Evolutionary conservation across 2,329 filamentous ascomycete genomes (phyloP), one percentile per base, ranked within the genome.

Genomic region (Penicillium sp.): DNA sequence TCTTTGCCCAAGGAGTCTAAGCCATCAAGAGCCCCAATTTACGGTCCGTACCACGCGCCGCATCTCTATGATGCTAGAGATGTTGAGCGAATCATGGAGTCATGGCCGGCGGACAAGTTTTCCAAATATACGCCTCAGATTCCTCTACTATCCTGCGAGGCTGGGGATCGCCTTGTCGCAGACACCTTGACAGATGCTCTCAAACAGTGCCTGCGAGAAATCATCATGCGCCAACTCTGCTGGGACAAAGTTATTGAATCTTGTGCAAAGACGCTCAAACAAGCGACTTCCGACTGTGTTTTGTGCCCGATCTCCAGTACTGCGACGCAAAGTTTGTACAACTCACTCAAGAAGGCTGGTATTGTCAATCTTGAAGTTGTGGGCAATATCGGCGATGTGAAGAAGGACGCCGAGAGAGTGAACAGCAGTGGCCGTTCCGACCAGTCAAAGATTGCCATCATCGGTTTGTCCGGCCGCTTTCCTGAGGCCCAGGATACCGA

Each of bases 381-480:
- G 18, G 59, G 48, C 37, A 39, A 54, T 5, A 55, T 66, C 11
- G 58, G 58, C 8, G 62, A 66, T n/a, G 49, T 60, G 1, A 45
- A 54, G 8, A 56, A 59, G 6, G 53, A 56, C 4, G n/a, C 55
- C 0, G 54, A 56, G 5, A 45, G 29, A 12, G 29, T 40, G 13
- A 67, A 66, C 38, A 53, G 45, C 2, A 66, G 58, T 4, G 66
- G 66, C 25, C 62, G 62, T 28, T 38, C 66, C 0, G 65, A 68
- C 28, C 55, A 64, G 32, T 80, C 81, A 64, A 90, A 90, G 67
- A 80, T 95, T 53, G 89, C 89, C 48, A 90, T 95, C 53, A 85
- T 95, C 32, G 89, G 89, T 45, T 87, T 89, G 80, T 80, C 86
- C 39, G 86, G 86, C 43, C 79, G 86, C 43, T 90, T 88, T 66